phyloP scores from a whole-genome alignment of 164 flowering plant species.

The Euptelea pleiosperma region DNA sequence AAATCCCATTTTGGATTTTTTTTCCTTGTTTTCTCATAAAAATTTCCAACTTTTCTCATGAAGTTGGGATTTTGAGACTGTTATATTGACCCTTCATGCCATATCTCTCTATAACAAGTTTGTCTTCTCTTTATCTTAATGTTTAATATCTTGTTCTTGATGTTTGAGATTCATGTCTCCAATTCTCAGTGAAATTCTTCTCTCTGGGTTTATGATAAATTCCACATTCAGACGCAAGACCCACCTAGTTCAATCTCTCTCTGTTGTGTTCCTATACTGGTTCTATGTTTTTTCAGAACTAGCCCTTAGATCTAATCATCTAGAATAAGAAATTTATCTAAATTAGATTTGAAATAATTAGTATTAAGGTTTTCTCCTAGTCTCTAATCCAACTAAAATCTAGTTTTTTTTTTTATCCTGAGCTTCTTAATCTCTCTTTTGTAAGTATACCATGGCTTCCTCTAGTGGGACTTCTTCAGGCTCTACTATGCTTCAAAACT shows the following conservation, averaged over 20 bases:
- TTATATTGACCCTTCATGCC: neutral
- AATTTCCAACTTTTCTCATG: no score
- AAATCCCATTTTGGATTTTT: constrained; percentile 5
- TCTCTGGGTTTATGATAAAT: constrained; percentile 59
- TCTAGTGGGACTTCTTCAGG: constrained; percentile 56
- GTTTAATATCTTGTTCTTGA: constrained; percentile 20
- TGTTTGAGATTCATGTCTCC: constrained; percentile 52
- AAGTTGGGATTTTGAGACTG: neutral
- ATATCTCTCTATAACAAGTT: no score
- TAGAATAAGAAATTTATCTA: constrained; percentile 3
- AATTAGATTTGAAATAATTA: constrained; percentile 9
- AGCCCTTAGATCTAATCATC: neutral
- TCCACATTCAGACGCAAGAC: constrained; percentile 48
- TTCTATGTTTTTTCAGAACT: constrained; percentile 79
- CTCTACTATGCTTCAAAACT: constrained; percentile 28
- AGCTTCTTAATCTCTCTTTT: constrained; percentile 6
- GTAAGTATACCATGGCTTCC: constrained; percentile 41
- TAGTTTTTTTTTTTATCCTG: neutral
- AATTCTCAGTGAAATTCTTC: constrained; percentile 71
- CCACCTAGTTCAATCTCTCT: constrained; percentile 86
- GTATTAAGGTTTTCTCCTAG: constrained; percentile 18
- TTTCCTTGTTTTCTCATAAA: neutral
- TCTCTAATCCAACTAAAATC: neutral
- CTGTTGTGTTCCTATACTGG: constrained; percentile 93
- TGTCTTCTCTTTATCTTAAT: constrained; percentile 8